phyloP scores from a whole-genome alignment of 73 alveolate species.

The Durusdinium trenchii region DNA sequence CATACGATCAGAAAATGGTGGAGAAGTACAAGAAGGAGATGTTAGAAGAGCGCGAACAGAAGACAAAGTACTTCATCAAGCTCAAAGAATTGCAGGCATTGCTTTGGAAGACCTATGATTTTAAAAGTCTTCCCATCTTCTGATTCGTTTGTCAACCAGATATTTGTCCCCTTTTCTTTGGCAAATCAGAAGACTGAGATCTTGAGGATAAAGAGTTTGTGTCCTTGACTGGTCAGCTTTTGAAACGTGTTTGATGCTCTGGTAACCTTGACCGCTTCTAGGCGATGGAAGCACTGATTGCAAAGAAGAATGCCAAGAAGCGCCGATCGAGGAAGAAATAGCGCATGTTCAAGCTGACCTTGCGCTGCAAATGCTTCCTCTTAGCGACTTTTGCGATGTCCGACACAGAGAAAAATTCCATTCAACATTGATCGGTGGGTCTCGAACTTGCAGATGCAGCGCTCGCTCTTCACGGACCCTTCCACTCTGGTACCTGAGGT shows the following conservation, averaged over 20 bases:
- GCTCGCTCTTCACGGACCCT: too few species aligned
- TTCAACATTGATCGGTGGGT: too few species aligned
- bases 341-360: too few species aligned
- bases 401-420: too few species aligned
- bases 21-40: slow-evolving; percentile 45
- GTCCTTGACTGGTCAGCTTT: not conserved
- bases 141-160: not conserved
- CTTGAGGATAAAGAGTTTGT: not conserved
- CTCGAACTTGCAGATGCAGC: too few species aligned
- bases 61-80: slow-evolving; percentile 40
- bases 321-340: not conserved
- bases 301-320: slow-evolving; percentile 44
- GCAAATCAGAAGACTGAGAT: not conserved
- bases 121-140: not conserved
- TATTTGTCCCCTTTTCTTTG: not conserved
- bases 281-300: slow-evolving; percentile 64
- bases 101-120: not conserved
- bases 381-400: too few species aligned
- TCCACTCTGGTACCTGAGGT: too few species aligned
- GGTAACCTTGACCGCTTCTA: not conserved
- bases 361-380: too few species aligned
- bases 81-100: slow-evolving; percentile 39
- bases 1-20: slow-evolving; percentile 12
- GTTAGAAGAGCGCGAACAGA: slow-evolving; percentile 54
- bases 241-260: not conserved